Conservation (phyloP, 768 basidiomycete genomes). For the Pisolithus marmoratus region DNA sequence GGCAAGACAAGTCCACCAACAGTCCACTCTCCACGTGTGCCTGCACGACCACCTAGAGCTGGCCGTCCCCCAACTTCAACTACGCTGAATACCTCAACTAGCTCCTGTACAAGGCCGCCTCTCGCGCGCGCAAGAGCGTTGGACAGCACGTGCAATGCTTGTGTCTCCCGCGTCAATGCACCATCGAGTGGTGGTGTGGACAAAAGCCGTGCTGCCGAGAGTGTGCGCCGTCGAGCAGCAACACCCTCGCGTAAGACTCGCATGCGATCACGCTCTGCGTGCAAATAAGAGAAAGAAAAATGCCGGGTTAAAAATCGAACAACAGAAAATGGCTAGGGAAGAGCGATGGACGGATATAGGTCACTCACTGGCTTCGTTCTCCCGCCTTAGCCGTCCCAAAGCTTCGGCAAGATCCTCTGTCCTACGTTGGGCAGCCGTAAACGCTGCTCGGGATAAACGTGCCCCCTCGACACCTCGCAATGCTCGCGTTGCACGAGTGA, state of each 20-base stretch:
- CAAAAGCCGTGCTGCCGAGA: slow-evolving; percentile 51
- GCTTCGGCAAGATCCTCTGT: slow-evolving; percentile 50
- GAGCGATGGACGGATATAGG: not conserved
- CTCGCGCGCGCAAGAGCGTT: slow-evolving; percentile 60
- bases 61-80: slow-evolving; percentile 78
- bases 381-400: slow-evolving; percentile 44
- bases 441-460: slow-evolving; percentile 41
- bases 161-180: slow-evolving; percentile 34
- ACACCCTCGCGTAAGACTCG: slow-evolving; percentile 53
- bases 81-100: slow-evolving; percentile 80
- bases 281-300: not conserved
- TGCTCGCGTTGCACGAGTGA: slow-evolving; percentile 44
- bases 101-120: slow-evolving; percentile 70
- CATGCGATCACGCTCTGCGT: slow-evolving; percentile 58
- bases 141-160: slow-evolving; percentile 46
- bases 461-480: slow-evolving; percentile 41
- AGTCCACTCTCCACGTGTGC: slow-evolving; percentile 79
- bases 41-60: slow-evolving; percentile 67
- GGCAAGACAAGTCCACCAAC: slow-evolving; percentile 77
- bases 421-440: slow-evolving; percentile 41
- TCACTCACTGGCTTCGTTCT: slow-evolving; percentile 57
- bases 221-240: slow-evolving; percentile 58
- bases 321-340: no score
- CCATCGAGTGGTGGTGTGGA: slow-evolving; percentile 20
- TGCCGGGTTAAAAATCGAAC: no score